Conservation (phyloP, 345 rosid genomes). For the Cardamine resedifolia region DNA sequence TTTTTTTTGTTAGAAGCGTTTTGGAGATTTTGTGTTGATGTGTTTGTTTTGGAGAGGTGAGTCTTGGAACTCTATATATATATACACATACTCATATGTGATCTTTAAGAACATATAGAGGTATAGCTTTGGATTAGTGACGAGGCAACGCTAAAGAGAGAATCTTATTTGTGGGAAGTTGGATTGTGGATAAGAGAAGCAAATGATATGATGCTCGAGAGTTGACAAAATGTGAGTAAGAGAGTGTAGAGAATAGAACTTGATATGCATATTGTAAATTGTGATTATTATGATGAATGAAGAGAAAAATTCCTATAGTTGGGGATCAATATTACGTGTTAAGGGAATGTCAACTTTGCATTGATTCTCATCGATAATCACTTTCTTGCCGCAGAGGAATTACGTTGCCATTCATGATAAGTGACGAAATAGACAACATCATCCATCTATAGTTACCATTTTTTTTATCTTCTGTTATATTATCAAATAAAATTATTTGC, state of each 20-base stretch:
- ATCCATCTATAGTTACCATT: background rate
- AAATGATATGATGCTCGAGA: conserved; percentile 32
- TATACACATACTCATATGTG: conserved; percentile 8
- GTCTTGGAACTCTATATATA: conserved; percentile 30
- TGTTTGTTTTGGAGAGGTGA: conserved; percentile 29
- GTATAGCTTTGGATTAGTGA: conserved; percentile 21
- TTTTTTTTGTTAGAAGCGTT: background rate
- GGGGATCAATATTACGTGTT: conserved; percentile 40
- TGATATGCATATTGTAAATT: conserved; percentile 30
- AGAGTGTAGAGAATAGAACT: conserved; percentile 15
- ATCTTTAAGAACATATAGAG: conserved; percentile 10
- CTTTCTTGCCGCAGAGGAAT: conserved; percentile 21
- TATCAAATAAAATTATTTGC: background rate
- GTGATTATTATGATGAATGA: conserved; percentile 38
- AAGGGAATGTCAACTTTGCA: conserved; percentile 40
- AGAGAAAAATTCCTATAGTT: conserved; percentile 23
- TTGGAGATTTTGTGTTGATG: conserved; percentile 24
- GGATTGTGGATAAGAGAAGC: conserved; percentile 35
- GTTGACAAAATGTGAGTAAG: conserved; percentile 32
- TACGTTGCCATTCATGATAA: conserved; percentile 15
- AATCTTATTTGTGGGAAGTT: conserved; percentile 7
- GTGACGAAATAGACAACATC: background rate
- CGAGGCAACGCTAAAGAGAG: conserved; percentile 25
- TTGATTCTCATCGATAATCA: conserved; percentile 33
- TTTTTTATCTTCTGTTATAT: background rate